Conservation (phyloP, 495 filamentous ascomycete species). For the Neurospora sp. region DNA sequence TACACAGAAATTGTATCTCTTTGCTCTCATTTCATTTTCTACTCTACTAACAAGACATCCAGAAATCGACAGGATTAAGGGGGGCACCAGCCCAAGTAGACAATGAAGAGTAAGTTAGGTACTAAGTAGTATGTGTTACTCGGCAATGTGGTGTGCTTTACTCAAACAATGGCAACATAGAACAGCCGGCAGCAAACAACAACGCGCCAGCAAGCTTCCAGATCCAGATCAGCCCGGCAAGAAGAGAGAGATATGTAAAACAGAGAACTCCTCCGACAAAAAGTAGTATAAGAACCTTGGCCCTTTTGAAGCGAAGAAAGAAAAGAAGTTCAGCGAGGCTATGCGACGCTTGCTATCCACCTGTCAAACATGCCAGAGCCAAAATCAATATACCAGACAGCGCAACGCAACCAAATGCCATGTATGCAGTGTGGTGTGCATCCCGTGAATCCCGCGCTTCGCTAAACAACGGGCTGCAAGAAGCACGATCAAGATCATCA, state of each 20-base stretch:
- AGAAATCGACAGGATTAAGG: background rate
- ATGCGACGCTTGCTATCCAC: background rate
- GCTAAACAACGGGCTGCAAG: background rate
- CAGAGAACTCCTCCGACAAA: background rate
- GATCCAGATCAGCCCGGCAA: background rate
- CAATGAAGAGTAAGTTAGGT: background rate
- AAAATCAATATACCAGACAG: background rate
- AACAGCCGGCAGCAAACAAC: background rate
- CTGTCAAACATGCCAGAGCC: background rate
- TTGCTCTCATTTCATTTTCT: background rate
- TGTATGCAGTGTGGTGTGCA: background rate
- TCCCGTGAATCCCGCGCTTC: background rate
- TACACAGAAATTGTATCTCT: background rate
- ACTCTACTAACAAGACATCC: background rate
- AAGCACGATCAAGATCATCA: background rate
- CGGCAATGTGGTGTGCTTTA: background rate
- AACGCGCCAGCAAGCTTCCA: background rate
- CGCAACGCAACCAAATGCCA: background rate
- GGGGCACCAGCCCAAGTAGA: background rate
- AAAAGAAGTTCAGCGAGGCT: background rate
- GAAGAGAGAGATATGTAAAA: slow-evolving; percentile 1
- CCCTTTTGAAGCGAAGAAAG: background rate
- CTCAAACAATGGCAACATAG: background rate
- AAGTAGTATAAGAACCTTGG: background rate
- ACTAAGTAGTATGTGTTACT: background rate